Evolutionary conservation across 2,329 filamentous ascomycete genomes (phyloP), one percentile per base, ranked within the genome.

Genomic region (Ophiocordyceps camponoti-saundersi): DNA sequence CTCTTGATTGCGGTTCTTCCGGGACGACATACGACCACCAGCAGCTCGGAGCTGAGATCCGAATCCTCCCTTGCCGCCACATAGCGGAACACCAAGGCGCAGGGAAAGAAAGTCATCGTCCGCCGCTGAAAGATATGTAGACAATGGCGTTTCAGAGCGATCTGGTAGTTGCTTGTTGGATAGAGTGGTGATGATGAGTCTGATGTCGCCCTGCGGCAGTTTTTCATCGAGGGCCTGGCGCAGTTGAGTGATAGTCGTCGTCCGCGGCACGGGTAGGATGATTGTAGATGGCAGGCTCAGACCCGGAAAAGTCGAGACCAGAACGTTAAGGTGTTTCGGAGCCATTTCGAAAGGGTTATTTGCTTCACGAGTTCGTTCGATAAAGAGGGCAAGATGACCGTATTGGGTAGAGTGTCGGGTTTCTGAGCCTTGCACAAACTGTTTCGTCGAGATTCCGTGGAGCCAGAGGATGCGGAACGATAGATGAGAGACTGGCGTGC

Each of bases 11-110:
- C 82, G 82, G 72, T 90, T 92, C 69, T 93, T 93, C 57, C 77
- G 77, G n/a, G 85, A 90, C 2, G 88, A 94, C 92, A 98, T 98
- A 67, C 93, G 90, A 40, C 93, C 92, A 59, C 93, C 92, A 3
- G 92, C 92, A 0, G 93, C 92, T 59, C 93, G 86, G 36, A 98
- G 79, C 63, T 98, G 93, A 2, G 90, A 96, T 47, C 92, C 92
- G 61, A 98, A 98, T 58, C 92, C 92, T 64, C 92, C 92, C 61
- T 98, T 98, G 60, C 93, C 93, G 68, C 93, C 92, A 55, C 82
- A 85, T 39, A 95, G 68, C 6, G 84, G 83, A 2, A 82, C 71
- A 7, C 80, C 82, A 29, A 98, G 77, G 47, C 88, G 85, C 4
- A 98, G 74, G 0, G 88, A 82, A 16, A 98, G 72, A 53, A 96